Conservation (phyloP, 169 alveolate species). For the Plasmodium gonderi region DNA sequence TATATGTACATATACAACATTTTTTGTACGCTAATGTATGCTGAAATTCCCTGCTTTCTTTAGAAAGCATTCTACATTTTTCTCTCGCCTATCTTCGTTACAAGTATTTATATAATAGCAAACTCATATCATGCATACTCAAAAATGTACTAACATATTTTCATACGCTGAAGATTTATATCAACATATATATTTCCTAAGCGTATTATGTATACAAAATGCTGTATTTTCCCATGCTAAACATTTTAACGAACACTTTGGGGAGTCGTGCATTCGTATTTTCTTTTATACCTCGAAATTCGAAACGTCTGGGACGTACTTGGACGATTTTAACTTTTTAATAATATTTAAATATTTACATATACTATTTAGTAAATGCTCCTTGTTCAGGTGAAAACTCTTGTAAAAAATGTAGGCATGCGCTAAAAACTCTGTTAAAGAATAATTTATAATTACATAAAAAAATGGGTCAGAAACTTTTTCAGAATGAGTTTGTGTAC, state of each 20-base stretch:
- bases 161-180: too few relatives aligned
- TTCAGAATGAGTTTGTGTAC: too few relatives aligned
- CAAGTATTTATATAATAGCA: neutral
- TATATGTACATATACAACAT: neutral
- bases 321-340: constrained; percentile 48
- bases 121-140: neutral
- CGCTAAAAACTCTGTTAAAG: constrained; percentile 52
- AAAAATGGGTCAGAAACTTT: too few relatives aligned
- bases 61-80: neutral
- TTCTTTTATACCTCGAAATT: constrained; percentile 64
- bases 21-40: neutral
- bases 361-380: constrained; percentile 53
- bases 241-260: too few relatives aligned
- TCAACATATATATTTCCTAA: too few relatives aligned
- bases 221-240: neutral
- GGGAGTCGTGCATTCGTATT: too few relatives aligned
- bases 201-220: too few relatives aligned
- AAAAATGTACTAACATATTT: too few relatives aligned
- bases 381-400: constrained; percentile 51
- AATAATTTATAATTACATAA: neutral
- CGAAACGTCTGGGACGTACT: constrained; percentile 52
- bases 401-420: constrained; percentile 61
- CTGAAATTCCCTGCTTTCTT: neutral
- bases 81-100: neutral
- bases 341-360: constrained; percentile 56